Conservation (phyloP, 2,329 filamentous ascomycete genomes). For the Clarireedia monteithiana region DNA sequence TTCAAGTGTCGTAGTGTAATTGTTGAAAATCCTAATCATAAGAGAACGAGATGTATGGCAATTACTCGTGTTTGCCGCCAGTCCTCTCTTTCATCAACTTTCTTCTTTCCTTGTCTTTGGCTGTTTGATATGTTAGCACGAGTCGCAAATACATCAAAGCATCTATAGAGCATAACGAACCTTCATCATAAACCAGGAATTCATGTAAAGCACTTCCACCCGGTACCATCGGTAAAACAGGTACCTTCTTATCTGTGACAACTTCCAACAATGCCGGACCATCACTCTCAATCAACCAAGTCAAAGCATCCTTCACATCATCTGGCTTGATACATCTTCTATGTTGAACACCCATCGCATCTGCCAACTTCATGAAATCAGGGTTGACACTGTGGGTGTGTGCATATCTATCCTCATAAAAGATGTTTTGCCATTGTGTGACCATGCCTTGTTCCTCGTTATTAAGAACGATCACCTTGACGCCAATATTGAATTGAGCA, state of each 20-base stretch:
- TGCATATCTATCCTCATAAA: conserved; percentile 88
- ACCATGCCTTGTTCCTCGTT: conserved; percentile 99
- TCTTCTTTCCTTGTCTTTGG: conserved; percentile 59
- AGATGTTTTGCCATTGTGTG: conserved; percentile 95
- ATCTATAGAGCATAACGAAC: conserved; percentile 38
- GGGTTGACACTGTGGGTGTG: conserved; percentile 94
- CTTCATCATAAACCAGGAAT: conserved; percentile 81
- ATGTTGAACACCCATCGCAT: conserved; percentile 82
- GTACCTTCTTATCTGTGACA: conserved; percentile 83
- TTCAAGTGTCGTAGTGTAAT: too few relatives aligned
- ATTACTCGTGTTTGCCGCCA: conserved; percentile 6
- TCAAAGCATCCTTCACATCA: conserved; percentile 68
- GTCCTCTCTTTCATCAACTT: conserved; percentile 58
- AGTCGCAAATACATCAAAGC: neutral
- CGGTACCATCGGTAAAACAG: conserved; percentile 96
- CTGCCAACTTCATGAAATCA: conserved; percentile 88
- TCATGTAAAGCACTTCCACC: conserved; percentile 82
- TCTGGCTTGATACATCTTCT: conserved; percentile 64
- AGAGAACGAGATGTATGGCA: too few relatives aligned
- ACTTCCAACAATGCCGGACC: conserved; percentile 93
- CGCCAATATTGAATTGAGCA: conserved; percentile 90
- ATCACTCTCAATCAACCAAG: conserved; percentile 83
- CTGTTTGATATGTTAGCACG: conserved; percentile 38
- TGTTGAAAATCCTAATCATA: too few relatives aligned
- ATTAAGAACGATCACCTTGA: conserved; percentile 92